Conservation (phyloP, 2,329 filamentous ascomycete genomes). For the Pseudocercospora cruenta region DNA sequence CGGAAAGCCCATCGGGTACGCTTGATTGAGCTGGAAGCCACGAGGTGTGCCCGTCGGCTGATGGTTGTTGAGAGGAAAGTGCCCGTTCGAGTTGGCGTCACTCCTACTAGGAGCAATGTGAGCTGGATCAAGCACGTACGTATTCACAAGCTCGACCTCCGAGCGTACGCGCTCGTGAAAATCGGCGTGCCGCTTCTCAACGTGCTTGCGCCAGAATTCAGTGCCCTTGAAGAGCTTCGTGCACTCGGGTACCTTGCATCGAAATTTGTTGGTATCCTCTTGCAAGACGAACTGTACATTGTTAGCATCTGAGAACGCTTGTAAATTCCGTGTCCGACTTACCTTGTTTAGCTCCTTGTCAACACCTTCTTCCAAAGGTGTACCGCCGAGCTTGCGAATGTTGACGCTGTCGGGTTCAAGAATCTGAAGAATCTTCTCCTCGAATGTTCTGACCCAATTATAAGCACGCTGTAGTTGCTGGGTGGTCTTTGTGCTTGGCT, state of each 20-base stretch:
- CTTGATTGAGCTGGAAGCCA: constrained; percentile 82
- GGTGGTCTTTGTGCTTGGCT: constrained; percentile 73
- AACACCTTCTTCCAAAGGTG: constrained; percentile 79
- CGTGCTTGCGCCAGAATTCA: constrained; percentile 96
- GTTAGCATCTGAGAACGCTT: constrained; percentile 5
- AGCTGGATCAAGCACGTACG: constrained; percentile 89
- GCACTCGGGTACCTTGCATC: constrained; percentile 95
- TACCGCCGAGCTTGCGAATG: constrained; percentile 87
- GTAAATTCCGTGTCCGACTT: constrained; percentile 9
- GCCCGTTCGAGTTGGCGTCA: constrained; percentile 92
- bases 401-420: constrained; percentile 88
- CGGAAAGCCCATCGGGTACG: constrained; percentile 45
- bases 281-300: constrained; percentile 74
- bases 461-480: constrained; percentile 92
- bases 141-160: constrained; percentile 89
- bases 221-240: constrained; percentile 97
- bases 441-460: constrained; percentile 99
- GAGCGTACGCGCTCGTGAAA: constrained; percentile 80
- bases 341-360: constrained; percentile 79
- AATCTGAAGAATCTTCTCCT: constrained; percentile 92
- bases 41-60: constrained; percentile 80
- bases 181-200: constrained; percentile 91
- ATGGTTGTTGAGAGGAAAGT: constrained; percentile 81
- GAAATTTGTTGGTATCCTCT: constrained; percentile 95
- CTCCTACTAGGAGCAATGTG: constrained; percentile 93